Conservation (phyloP, 257 asterid species). For the Solanum appendiculatum region DNA sequence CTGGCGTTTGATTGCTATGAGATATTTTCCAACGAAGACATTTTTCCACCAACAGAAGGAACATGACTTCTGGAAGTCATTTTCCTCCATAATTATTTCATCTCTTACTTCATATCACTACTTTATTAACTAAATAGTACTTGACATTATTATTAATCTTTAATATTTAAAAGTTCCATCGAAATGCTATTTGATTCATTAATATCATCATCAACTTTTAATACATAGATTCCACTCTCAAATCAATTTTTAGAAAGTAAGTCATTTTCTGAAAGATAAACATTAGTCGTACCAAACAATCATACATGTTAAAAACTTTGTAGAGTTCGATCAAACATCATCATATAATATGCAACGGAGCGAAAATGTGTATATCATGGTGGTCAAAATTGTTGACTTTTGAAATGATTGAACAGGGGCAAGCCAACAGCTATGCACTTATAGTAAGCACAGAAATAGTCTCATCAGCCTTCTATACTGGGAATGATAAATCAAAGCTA, state of each 20-base stretch:
- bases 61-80: neutral
- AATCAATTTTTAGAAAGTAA: neutral
- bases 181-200: neutral
- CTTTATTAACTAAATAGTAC: neutral
- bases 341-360: neutral
- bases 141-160: neutral
- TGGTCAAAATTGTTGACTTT: neutral
- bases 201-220: neutral
- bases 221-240: neutral
- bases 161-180: neutral
- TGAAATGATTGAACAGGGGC: neutral
- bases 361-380: neutral
- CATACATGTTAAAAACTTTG: neutral
- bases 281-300: neutral
- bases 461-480: slow-evolving; percentile 52
- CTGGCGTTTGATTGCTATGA: neutral
- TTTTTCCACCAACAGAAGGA: neutral
- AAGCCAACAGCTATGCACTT: slow-evolving; percentile 30
- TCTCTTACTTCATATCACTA: neutral
- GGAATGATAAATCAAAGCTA: slow-evolving; percentile 54
- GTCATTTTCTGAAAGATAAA: neutral
- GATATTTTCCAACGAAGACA: neutral
- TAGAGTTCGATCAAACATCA: neutral
- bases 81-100: neutral
- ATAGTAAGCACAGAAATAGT: slow-evolving; percentile 58